Conservation (phyloP, 2,329 filamentous ascomycete genomes). For the Colletotrichum tabaci region DNA sequence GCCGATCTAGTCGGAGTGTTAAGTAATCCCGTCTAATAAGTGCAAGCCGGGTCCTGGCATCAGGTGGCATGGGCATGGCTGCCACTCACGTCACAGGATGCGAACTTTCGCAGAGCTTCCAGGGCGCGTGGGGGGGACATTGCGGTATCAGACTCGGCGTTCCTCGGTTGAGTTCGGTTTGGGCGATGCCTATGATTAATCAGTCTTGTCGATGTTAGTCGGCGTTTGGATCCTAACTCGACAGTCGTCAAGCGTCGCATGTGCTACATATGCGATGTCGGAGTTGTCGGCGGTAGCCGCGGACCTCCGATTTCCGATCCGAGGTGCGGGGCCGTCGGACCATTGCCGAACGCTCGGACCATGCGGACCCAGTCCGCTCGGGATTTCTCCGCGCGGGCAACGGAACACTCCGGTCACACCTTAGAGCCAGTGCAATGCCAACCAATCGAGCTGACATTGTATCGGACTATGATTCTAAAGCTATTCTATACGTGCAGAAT, state of each 20-base stretch:
- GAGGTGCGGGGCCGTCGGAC: background rate
- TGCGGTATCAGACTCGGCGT: background rate
- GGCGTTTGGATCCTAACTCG: background rate
- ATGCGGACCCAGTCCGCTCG: background rate
- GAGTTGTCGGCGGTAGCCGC: background rate
- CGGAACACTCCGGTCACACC: background rate
- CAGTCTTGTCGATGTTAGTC: background rate
- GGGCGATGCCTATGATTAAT: too few relatives aligned
- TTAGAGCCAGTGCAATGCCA: background rate
- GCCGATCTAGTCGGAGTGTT: conserved; percentile 34
- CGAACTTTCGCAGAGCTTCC: conserved; percentile 26
- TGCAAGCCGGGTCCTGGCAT: background rate
- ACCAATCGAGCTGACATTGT: too few relatives aligned
- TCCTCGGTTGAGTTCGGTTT: too few relatives aligned
- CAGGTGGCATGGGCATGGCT: background rate
- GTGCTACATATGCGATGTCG: background rate
- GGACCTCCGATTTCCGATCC: background rate
- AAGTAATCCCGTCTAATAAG: background rate
- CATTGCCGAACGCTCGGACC: conserved; percentile 11
- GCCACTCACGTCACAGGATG: conserved; percentile 32
- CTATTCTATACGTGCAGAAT: too few relatives aligned
- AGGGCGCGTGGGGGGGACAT: conserved; percentile 17
- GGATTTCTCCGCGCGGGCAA: background rate
- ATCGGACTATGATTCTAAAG: background rate
- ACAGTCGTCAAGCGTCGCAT: too few relatives aligned